Percentiles rank a stretch among this genome's conserved stretches.
phyloP scores from a whole-genome alignment of 2,329 filamentous ascomycete genomes.

The Aspergillus brunneoviolaceus region DNA sequence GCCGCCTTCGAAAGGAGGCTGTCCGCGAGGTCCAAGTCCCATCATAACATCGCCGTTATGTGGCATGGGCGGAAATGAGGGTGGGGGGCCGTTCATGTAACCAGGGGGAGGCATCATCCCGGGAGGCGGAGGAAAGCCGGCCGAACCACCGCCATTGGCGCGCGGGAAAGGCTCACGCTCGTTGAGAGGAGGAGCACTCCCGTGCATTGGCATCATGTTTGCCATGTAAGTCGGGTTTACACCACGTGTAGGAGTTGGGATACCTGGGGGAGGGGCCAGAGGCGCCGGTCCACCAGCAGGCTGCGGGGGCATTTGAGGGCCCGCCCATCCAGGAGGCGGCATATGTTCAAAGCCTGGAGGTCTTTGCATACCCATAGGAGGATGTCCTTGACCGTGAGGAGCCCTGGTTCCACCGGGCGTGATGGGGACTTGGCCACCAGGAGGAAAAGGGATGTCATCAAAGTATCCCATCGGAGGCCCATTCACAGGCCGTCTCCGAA shows the following conservation, averaged over 20 bases:
- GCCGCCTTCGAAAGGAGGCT: conserved; percentile 37
- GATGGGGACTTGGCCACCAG: conserved; percentile 34
- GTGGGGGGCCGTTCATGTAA: conserved; percentile 45
- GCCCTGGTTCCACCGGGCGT: conserved; percentile 35
- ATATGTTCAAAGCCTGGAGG: conserved; percentile 47
- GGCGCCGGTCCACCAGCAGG: conserved; percentile 35
- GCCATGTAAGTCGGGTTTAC: conserved; percentile 40
- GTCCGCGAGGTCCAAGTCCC: conserved; percentile 35
- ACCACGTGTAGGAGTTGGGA: conserved; percentile 37
- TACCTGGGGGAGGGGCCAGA: conserved; percentile 41
- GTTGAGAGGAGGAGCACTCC: conserved; percentile 33
- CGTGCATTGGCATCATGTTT: conserved; percentile 38
- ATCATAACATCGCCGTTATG: conserved; percentile 40
- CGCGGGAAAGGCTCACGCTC: conserved; percentile 42
- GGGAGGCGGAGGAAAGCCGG: conserved; percentile 38
- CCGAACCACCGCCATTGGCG: conserved; percentile 27
- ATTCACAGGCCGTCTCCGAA: conserved; percentile 39
- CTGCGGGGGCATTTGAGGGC: conserved; percentile 35
- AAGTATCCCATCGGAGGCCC: conserved; percentile 42
- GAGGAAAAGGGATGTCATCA: conserved; percentile 42
- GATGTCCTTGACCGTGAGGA: conserved; percentile 34
- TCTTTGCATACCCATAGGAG: conserved; percentile 42
- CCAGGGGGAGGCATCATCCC: conserved; percentile 49
- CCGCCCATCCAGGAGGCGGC: conserved; percentile 41
- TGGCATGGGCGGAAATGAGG: conserved; percentile 42